phyloP scores from a whole-genome alignment of 2,329 filamentous ascomycete genomes.

The Biscogniauxia marginata region DNA sequence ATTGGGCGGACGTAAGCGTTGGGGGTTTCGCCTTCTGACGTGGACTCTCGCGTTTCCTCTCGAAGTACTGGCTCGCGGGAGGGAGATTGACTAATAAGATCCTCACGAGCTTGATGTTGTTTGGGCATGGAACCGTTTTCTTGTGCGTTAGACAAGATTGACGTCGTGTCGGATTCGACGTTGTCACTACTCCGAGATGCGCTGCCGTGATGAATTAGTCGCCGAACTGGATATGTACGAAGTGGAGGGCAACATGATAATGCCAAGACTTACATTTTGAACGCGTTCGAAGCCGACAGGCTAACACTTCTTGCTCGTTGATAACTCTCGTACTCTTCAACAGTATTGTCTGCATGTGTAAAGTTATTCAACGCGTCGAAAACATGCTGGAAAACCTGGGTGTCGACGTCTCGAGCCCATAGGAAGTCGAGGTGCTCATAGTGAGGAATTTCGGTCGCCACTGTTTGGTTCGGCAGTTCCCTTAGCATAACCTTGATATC shows the following conservation, averaged over 20 bases:
- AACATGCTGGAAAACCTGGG: constrained; percentile 85
- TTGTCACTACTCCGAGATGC: constrained; percentile 27
- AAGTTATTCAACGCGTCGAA: constrained; percentile 83
- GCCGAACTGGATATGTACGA: background rate
- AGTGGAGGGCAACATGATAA: background rate
- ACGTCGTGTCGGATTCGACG: constrained; percentile 30
- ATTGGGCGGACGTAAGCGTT: constrained; percentile 17
- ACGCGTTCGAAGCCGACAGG: constrained; percentile 37
- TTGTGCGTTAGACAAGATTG: constrained; percentile 23
- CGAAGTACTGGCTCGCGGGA: constrained; percentile 1
- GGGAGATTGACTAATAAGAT: constrained; percentile 8
- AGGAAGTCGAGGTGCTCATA: constrained; percentile 98
- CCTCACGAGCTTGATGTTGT: constrained; percentile 30
- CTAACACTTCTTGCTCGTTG: constrained; percentile 50
- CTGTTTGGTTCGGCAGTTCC: constrained; percentile 80
- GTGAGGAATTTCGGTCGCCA: constrained; percentile 82
- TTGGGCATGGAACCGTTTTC: constrained; percentile 17
- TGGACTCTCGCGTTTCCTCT: too few relatives aligned
- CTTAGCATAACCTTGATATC: constrained; percentile 91
- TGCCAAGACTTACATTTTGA: constrained; percentile 32
- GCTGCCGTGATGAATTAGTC: constrained; percentile 16
- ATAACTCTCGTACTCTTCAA: constrained; percentile 61
- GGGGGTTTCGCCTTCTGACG: constrained; percentile 12
- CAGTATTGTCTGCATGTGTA: constrained; percentile 54
- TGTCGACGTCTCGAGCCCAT: constrained; percentile 84